Conservation (phyloP, 192 early-diverging fungal species). For the Geranomyces variabilis region DNA sequence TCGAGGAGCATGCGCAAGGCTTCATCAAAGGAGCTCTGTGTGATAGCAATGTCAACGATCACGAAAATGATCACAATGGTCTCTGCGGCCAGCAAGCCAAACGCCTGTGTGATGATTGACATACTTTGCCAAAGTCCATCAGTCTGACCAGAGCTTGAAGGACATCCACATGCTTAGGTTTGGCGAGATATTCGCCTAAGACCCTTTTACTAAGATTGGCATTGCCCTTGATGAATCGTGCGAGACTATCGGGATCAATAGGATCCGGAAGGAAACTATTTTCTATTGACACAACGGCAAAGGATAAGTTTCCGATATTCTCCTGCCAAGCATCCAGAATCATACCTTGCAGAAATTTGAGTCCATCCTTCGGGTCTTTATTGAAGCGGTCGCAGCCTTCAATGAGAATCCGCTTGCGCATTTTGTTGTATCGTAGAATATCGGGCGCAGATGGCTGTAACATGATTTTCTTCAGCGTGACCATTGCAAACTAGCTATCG, state of each 20-base stretch:
- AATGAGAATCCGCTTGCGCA: slow-evolving; percentile 78
- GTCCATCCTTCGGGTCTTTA: slow-evolving; percentile 81
- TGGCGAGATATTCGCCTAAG: slow-evolving; percentile 88
- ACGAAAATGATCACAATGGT: not conserved
- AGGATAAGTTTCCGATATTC: not conserved
- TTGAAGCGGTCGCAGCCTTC: slow-evolving; percentile 85
- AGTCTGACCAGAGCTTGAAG: slow-evolving; percentile 79
- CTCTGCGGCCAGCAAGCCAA: not conserved
- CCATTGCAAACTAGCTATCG: not conserved
- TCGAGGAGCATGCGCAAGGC: slow-evolving; percentile 90
- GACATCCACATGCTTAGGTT: slow-evolving; percentile 82
- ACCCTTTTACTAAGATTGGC: slow-evolving; percentile 84
- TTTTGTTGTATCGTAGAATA: slow-evolving; percentile 53
- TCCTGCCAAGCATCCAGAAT: not conserved
- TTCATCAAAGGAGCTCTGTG: slow-evolving; percentile 90
- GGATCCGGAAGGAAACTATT: slow-evolving; percentile 55
- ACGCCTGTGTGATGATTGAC: slow-evolving; percentile 18
- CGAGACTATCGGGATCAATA: slow-evolving; percentile 59
- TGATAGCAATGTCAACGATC: not conserved
- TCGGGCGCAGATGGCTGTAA: slow-evolving; percentile 20
- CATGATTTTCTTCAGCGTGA: not conserved
- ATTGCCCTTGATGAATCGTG: slow-evolving; percentile 76
- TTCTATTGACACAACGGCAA: not conserved
- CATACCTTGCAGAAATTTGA: slow-evolving; percentile 74
- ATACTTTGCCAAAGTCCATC: slow-evolving; percentile 86